phyloP scores from a whole-genome alignment of 148 eudicot species.

The Camellia japonica region DNA sequence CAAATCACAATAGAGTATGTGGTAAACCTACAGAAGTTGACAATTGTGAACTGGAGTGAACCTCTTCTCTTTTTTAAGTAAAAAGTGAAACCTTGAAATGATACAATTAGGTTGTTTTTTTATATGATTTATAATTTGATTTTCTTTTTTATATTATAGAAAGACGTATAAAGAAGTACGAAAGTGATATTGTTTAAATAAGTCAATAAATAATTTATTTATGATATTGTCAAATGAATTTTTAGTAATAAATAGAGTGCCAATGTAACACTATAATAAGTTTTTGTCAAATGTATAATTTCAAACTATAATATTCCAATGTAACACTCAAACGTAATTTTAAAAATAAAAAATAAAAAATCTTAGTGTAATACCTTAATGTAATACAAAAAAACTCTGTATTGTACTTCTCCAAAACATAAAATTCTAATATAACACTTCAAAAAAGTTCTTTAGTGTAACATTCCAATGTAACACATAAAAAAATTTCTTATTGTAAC shows the following conservation, averaged over 20 bases:
- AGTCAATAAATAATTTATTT: too few relatives aligned
- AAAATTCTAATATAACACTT: too few relatives aligned
- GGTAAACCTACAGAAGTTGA: neutral
- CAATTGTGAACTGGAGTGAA: neutral
- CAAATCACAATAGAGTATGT: neutral
- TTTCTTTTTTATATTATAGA: neutral
- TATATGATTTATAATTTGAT: neutral
- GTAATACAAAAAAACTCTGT: neutral
- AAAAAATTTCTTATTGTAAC: too few relatives aligned
- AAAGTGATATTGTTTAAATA: too few relatives aligned
- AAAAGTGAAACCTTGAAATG: neutral
- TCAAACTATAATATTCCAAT: too few relatives aligned
- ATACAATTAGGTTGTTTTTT: neutral
- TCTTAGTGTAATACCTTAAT: neutral
- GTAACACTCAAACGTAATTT: too few relatives aligned
- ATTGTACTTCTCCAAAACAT: neutral
- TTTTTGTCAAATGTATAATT: too few relatives aligned
- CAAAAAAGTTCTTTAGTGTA: too few relatives aligned
- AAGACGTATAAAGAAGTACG: too few relatives aligned
- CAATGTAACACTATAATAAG: too few relatives aligned
- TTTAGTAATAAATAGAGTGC: neutral
- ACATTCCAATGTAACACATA: too few relatives aligned
- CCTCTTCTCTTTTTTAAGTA: neutral
- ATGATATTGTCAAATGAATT: neutral
- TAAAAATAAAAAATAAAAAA: neutral